phyloP scores from a whole-genome alignment of 352 stramenopile species.

The Globisporangium heterothallicum region DNA sequence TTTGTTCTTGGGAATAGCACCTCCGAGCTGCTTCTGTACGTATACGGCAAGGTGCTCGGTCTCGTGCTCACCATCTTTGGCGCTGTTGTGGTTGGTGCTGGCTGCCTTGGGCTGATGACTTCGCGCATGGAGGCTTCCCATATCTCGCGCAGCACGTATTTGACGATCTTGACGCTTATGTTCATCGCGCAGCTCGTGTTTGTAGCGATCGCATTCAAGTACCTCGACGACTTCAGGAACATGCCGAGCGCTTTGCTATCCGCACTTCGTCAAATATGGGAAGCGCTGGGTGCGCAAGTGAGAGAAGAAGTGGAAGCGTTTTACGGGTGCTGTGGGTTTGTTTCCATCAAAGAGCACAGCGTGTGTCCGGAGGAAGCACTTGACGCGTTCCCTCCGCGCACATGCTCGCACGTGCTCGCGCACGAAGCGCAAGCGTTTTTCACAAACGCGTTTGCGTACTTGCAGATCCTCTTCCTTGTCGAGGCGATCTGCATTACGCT shows the following conservation, averaged over 20 bases:
- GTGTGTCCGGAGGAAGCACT: slow-evolving; percentile 50
- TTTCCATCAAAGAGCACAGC: slow-evolving; percentile 21
- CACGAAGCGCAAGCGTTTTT: slow-evolving; percentile 28
- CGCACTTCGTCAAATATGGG: slow-evolving; percentile 25
- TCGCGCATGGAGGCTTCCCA: slow-evolving; percentile 24
- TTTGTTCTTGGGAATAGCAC: slow-evolving; percentile 50
- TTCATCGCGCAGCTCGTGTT: slow-evolving; percentile 31
- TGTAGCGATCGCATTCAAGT: slow-evolving; percentile 28
- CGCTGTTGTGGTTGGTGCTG: slow-evolving; percentile 17
- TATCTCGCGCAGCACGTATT: slow-evolving; percentile 24
- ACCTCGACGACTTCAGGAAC: slow-evolving; percentile 30
- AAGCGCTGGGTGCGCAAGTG: slow-evolving; percentile 10
- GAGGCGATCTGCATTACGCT: slow-evolving; percentile 30
- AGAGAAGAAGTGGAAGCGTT: slow-evolving; percentile 29
- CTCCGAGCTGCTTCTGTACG: slow-evolving; percentile 38
- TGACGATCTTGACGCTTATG: slow-evolving; percentile 19
- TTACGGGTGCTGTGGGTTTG: slow-evolving; percentile 55
- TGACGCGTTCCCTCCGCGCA: slow-evolving; percentile 26
- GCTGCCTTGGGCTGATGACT: slow-evolving; percentile 21
- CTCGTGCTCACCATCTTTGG: slow-evolving; percentile 24
- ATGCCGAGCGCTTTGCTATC: slow-evolving; percentile 25
- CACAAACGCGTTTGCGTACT: slow-evolving; percentile 27
- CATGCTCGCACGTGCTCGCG: slow-evolving; percentile 27
- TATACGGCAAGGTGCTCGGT: slow-evolving; percentile 38
- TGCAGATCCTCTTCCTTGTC: slow-evolving; percentile 26